Percentiles rank a stretch among this genome's conserved stretches.
These are phyloP conservation scores for Hamamelis virginiana DNA, from an alignment of 164 flowering plant genomes.

Conservation along the genomic window DNA sequence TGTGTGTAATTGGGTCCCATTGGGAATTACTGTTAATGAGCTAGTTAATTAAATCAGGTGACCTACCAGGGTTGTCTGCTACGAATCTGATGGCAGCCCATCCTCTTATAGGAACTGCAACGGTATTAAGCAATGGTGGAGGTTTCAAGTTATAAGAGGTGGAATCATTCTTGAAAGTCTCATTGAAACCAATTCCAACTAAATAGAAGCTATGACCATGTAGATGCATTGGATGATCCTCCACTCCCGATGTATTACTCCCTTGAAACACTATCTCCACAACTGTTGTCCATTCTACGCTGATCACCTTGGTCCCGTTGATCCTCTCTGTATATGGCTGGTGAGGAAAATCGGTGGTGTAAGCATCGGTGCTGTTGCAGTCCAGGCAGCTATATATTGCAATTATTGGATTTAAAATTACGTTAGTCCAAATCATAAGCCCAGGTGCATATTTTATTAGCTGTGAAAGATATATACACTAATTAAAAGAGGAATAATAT, in stretches of 20 bases:
- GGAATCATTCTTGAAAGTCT: neutral
- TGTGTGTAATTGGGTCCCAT: too few relatives aligned
- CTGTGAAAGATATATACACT: too few relatives aligned
- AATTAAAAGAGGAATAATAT: too few relatives aligned
- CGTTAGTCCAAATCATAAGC: too few relatives aligned
- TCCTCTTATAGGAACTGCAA: constrained; percentile 4
- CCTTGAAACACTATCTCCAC: constrained; percentile 8
- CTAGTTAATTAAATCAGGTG: too few relatives aligned
- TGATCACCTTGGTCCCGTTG: constrained; percentile 1
- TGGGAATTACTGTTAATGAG: too few relatives aligned
- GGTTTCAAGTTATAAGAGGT: neutral
- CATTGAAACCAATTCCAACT: constrained; percentile 4
- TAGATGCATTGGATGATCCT: constrained; percentile 8
- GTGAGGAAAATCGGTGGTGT: too few relatives aligned
- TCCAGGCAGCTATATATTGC: too few relatives aligned
- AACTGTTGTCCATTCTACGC: neutral
- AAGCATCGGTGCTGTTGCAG: too few relatives aligned
- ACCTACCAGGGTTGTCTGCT: constrained; percentile 7
- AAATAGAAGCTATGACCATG: constrained; percentile 8
- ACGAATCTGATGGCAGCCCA: constrained; percentile 12
- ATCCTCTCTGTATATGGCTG: neutral
- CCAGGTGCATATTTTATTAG: too few relatives aligned
- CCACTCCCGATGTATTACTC: neutral
- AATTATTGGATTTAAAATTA: too few relatives aligned
- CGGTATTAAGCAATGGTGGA: constrained; percentile 1